Base-by-base conservation (phyloP, 2,329 filamentous ascomycete genomes). In the Fusarium tuaranense region DNA sequence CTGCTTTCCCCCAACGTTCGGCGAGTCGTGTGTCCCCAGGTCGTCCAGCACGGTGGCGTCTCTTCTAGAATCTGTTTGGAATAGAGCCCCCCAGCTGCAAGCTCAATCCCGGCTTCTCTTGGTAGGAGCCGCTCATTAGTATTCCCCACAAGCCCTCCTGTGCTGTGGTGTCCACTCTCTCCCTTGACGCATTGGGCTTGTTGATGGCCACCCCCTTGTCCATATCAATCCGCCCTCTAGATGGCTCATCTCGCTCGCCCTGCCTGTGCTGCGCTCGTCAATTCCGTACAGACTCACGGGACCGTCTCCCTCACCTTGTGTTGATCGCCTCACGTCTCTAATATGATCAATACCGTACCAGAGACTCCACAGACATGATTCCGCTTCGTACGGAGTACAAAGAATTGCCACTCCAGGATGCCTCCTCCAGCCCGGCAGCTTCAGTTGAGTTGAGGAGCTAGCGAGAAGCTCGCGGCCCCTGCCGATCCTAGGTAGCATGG, bases 41-140 rank as follows among this genome's bases (percentile, higher is more conserved):
- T 34, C 57, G 41, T 66, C 30, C 38, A 58, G 51, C 67, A 69
- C 73, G 64, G 63, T 75, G 66, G 74, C 72, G 60, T 36, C 74
- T 76, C 70, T 79, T 79, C 77, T 79, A 79, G 77, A 79, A 79
- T 77, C 68, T 36, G 69, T 67, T 57, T 79, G 71, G 77, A 79
- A 79, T 70, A 72, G 74, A 74, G 58, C 67, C 70, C 74, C 72
- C 76, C 66, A 68, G 71, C 20, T 60, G 41, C 69, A 71, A 68
- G 76, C 72, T 68, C 66, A 67, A 72, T 68, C 72, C 71, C 69
- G 68, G 75, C 34, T 62, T 59, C 68, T 65, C 38, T 53, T 59
- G 48, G 46, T 22, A 62, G 58, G 44, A 75, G 68, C 67, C 65
- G 70, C 72, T 75, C 68, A 41, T 67, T 74, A 69, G 68, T 69